Evolutionary conservation across 2,329 filamentous ascomycete genomes (phyloP).

Genomic region (Orbilia blumenaviensis): DNA sequence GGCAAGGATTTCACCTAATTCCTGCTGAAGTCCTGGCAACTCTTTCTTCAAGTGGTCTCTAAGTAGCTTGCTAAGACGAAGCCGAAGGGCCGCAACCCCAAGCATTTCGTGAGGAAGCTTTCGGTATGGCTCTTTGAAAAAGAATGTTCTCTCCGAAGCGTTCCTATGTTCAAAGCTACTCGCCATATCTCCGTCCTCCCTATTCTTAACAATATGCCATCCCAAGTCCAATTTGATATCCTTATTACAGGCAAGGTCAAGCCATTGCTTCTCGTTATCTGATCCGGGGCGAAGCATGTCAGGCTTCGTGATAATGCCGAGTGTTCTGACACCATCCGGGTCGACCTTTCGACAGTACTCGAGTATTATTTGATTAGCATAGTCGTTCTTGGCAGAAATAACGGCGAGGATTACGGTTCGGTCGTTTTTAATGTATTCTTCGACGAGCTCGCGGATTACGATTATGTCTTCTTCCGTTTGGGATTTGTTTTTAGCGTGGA

Average conservation of each 20-base stretch:
- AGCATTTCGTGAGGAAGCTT: constrained; percentile 22
- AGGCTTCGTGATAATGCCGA: constrained; percentile 70
- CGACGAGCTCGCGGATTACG: constrained; percentile 64
- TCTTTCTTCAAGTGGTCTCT: constrained; percentile 24
- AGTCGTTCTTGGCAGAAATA: constrained; percentile 65
- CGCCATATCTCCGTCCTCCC: constrained; percentile 58
- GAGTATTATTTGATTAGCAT: constrained; percentile 69
- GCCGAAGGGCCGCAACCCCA: constrained; percentile 9
- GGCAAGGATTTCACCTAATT: constrained; percentile 19
- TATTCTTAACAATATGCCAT: constrained; percentile 68
- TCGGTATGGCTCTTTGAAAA: constrained; percentile 32
- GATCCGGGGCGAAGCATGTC: constrained; percentile 63
- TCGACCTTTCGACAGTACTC: constrained; percentile 63
- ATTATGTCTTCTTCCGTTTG: constrained; percentile 64
- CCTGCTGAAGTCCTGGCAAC: constrained; percentile 27
- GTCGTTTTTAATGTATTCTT: constrained; percentile 68
- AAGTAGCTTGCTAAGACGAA: constrained; percentile 14
- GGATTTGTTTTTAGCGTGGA: constrained; percentile 64
- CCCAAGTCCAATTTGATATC: constrained; percentile 60
- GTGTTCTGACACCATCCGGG: constrained; percentile 63
- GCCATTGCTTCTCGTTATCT: constrained; percentile 61
- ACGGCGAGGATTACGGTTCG: constrained; percentile 71
- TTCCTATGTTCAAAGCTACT: constrained; percentile 39
- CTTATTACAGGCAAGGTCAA: constrained; percentile 35
- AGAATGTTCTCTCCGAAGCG: constrained; percentile 39